Evolutionary conservation across 129 eudicot genomes (phyloP).

Genomic region (Artemisia argyi): DNA sequence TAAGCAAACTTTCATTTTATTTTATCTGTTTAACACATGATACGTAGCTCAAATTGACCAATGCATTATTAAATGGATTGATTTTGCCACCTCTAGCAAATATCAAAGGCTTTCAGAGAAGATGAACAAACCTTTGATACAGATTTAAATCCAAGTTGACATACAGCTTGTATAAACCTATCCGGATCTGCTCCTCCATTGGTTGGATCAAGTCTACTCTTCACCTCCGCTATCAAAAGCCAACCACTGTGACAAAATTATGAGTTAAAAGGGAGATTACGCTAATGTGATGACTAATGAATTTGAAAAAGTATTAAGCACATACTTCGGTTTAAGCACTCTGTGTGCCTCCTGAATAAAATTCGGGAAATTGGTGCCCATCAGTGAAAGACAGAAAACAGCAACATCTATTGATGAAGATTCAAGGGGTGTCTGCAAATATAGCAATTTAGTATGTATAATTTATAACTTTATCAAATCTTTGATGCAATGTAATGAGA

Average conservation of each 20-base stretch:
- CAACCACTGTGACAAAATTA: slow-evolving; percentile 65
- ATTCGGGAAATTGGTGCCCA: slow-evolving; percentile 88
- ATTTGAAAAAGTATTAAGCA: background rate
- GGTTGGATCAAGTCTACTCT: slow-evolving; percentile 84
- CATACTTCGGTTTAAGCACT: slow-evolving; percentile 80
- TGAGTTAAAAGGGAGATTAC: background rate
- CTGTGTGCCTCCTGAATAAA: slow-evolving; percentile 81
- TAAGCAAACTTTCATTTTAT: background rate
- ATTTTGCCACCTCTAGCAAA: background rate
- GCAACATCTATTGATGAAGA: slow-evolving; percentile 76
- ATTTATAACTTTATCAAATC: background rate
- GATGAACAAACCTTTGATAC: slow-evolving; percentile 54
- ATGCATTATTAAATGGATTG: background rate
- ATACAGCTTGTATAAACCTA: slow-evolving; percentile 57
- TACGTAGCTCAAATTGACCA: background rate
- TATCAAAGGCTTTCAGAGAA: background rate
- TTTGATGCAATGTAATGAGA: background rate
- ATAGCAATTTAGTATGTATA: background rate
- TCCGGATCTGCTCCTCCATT: slow-evolving; percentile 88
- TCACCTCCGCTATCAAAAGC: slow-evolving; percentile 98
- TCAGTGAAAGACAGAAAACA: slow-evolving; percentile 88
- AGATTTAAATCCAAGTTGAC: slow-evolving; percentile 71
- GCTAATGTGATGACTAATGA: background rate
- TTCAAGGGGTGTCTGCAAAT: slow-evolving; percentile 80
- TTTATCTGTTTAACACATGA: background rate